phyloP scores from a whole-genome alignment of 108 stramenopile genomes.

The Skeletonema marinoi region DNA sequence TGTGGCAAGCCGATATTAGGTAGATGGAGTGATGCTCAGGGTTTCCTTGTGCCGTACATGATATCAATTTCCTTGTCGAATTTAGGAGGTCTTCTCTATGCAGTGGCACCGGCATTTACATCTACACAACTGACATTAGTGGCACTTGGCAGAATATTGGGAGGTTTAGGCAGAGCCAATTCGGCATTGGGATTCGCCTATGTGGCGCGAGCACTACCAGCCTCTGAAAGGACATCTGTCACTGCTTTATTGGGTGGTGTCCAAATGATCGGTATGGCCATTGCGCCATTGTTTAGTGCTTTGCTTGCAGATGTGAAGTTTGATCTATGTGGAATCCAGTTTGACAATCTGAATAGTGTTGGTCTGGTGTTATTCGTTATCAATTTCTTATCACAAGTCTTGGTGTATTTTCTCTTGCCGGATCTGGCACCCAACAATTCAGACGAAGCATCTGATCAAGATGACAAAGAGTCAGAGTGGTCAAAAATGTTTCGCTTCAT shows the following conservation, averaged over 20 bases:
- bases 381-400: constrained; percentile 47
- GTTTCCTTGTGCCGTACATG: constrained; percentile 62
- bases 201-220: constrained; percentile 53
- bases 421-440: constrained; percentile 50
- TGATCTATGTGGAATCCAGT: constrained; percentile 13
- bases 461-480: constrained; percentile 22
- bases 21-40: constrained; percentile 52
- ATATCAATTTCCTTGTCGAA: constrained; percentile 45
- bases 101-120: constrained; percentile 47
- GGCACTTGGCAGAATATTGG: constrained; percentile 58
- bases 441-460: constrained; percentile 6
- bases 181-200: constrained; percentile 72
- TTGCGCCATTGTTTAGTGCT: constrained; percentile 63
- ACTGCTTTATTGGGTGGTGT: constrained; percentile 57
- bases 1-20: constrained; percentile 76
- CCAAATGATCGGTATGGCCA: constrained; percentile 70
- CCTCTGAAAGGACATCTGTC: constrained; percentile 53
- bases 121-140: constrained; percentile 46
- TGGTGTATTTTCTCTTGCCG: constrained; percentile 55
- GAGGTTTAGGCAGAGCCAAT: constrained; percentile 70
- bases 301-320: constrained; percentile 53
- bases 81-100: constrained; percentile 65
- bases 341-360: constrained; percentile 72
- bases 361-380: constrained; percentile 59
- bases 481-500: constrained; percentile 23